phyloP scores from a whole-genome alignment of 2,329 filamentous ascomycete species.

The Talaromyces sp. region DNA sequence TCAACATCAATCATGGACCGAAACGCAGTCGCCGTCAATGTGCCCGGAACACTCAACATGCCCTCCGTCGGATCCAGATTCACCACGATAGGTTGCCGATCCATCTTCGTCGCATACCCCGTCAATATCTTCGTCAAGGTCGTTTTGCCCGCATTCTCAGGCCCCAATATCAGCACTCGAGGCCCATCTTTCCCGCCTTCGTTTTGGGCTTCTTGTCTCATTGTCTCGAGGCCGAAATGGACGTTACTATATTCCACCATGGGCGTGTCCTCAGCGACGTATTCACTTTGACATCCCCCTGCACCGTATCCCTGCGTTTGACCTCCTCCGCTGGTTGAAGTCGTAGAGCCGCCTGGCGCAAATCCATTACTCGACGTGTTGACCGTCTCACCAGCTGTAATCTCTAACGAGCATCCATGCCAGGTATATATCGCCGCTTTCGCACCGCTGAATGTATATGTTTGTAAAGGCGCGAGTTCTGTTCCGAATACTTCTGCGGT shows the following conservation, averaged over 20 bases:
- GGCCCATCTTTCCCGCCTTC: conserved; percentile 60
- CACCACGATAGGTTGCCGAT: conserved; percentile 73
- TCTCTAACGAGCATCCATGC: conserved; percentile 83
- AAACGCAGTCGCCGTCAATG: conserved; percentile 81
- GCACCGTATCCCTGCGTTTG: conserved; percentile 38
- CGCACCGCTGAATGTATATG: conserved; percentile 76
- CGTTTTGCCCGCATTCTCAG: conserved; percentile 78
- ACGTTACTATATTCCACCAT: conserved; percentile 79
- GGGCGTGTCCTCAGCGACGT: conserved; percentile 74
- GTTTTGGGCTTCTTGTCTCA: conserved; percentile 62
- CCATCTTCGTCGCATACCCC: conserved; percentile 73
- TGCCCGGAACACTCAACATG: conserved; percentile 74
- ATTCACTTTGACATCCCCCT: conserved; percentile 66
- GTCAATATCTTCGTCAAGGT: conserved; percentile 74
- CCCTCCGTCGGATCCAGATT: conserved; percentile 83
- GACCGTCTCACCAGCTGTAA: conserved; percentile 60
- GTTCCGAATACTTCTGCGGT: conserved; percentile 93
- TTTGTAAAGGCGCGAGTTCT: conserved; percentile 77
- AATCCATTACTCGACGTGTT: conserved; percentile 34
- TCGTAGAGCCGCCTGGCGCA: conserved; percentile 26
- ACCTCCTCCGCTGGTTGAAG: conserved; percentile 50
- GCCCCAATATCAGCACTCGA: conserved; percentile 79
- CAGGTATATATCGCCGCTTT: conserved; percentile 91
- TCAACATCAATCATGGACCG: conserved; percentile 84
- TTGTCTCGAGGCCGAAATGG: conserved; percentile 77